Evolutionary conservation across 768 basidiomycete species (phyloP).

Genomic region (Solioccasus polychromus): DNA sequence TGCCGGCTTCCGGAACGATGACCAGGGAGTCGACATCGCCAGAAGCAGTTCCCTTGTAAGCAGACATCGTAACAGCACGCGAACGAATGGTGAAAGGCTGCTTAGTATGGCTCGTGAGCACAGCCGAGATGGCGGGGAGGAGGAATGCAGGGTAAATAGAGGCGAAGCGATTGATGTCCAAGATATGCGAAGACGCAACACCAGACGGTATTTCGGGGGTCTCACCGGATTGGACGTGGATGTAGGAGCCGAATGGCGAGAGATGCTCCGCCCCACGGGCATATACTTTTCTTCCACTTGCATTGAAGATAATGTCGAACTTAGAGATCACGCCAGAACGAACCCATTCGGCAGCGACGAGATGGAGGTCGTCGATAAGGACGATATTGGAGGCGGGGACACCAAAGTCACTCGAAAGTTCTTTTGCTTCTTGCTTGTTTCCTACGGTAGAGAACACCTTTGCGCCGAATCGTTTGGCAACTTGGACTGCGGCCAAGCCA

Average conservation of each 20-base stretch:
- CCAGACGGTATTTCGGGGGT: constrained; percentile 17
- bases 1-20: constrained; percentile 11
- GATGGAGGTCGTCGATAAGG: constrained; percentile 11
- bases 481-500: constrained; percentile 26
- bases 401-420: constrained; percentile 11
- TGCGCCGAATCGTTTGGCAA: constrained; percentile 20
- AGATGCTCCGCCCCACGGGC: constrained; percentile 19
- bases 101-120: constrained; percentile 18
- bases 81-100: constrained; percentile 7
- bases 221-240: constrained; percentile 21
- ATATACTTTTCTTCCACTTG: constrained; percentile 12
- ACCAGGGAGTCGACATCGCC: constrained; percentile 14
- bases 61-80: constrained; percentile 9
- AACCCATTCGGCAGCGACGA: constrained; percentile 10
- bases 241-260: constrained; percentile 24
- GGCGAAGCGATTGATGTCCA: constrained; percentile 23
- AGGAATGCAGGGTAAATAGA: constrained; percentile 19
- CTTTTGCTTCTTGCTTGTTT: constrained; percentile 11
- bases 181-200: constrained; percentile 12
- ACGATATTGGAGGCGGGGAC: constrained; percentile 11
- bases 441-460: constrained; percentile 23
- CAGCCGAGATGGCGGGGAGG: constrained; percentile 12
- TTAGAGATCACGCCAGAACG: constrained; percentile 11
- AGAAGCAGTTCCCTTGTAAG: constrained; percentile 1
- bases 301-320: constrained; percentile 27